Base-by-base conservation (phyloP, 495 filamentous ascomycete species). In the Massariosphaeria phaeospora region DNA sequence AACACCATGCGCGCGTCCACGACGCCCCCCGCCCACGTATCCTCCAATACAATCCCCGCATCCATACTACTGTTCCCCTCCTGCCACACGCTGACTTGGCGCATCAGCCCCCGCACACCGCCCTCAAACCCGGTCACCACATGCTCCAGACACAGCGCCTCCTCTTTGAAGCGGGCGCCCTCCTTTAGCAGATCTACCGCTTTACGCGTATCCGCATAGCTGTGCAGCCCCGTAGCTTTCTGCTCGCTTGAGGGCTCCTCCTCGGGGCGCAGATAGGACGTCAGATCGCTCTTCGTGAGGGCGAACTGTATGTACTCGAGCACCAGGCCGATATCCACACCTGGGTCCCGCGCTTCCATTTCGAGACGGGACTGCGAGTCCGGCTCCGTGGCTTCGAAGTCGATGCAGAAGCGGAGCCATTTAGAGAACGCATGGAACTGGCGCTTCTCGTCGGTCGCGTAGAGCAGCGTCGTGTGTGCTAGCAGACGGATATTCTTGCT, bases 361-460 rank as follows among this genome's bases (percentile, higher is more conserved):
- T 84, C 81, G 2, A 81, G 77, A 1, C 68, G 66, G 13, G 64
- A 48, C 1, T 75, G 71, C 15, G 66, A 65, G 0, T 68, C 66
- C 4, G 72, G 69, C 8, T 73, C 75, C 1, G 76, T 72, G 3
- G 72, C 72, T 35, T 78, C 71, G 31, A 73, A 72, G 56, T 95
- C 86, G 45, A 97, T 91, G 62, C 93, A 85, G 54, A 90, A 77
- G 5, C 83, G 80, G 31, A 98, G 76, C 93, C 91, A 98, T 46
- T 75, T 74, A 0, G 86, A 88, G 67, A 97, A 98, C 3, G 79
- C 76, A 7, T 71, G 60, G 63, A 95, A 98, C 40, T 89, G 78
- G 17, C 81, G 76, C 25, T 93, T 72, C 67, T 98, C 93, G 39
- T 86, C 80, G 62, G 85, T 84, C 23, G 86, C 78, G 38, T 79